phyloP scores from a whole-genome alignment of 1,284 basidiomycete genomes.

The Microbotryum silenes-acaulis region DNA sequence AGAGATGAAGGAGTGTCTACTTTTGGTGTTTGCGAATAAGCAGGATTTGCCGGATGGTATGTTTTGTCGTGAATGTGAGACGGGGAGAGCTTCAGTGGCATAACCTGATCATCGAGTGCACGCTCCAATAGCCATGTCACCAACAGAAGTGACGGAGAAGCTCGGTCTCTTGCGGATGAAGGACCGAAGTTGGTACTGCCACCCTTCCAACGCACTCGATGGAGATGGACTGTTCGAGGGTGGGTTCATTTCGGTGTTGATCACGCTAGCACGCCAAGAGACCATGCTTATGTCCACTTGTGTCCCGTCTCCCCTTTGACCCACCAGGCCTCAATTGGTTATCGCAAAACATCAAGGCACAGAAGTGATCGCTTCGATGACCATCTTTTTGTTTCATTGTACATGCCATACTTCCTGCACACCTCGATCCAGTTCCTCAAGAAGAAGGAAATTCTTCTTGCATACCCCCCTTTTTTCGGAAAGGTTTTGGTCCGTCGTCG shows the following conservation, averaged over 20 bases:
- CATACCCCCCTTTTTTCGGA: no score
- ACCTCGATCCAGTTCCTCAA: no score
- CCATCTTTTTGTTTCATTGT: neutral
- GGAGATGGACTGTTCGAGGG: constrained; percentile 90
- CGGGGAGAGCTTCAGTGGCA: neutral
- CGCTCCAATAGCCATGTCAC: constrained; percentile 73
- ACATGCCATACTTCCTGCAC: neutral
- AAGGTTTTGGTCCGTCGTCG: no score
- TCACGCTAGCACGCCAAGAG: neutral
- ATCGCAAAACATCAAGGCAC: constrained; percentile 79
- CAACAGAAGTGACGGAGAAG: constrained; percentile 97
- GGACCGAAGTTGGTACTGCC: constrained; percentile 85
- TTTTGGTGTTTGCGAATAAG: constrained; percentile 99
- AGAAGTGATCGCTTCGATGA: constrained; percentile 9
- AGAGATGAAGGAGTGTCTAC: constrained; percentile 94
- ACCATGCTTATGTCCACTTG: no score
- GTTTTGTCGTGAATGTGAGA: constrained; percentile 36
- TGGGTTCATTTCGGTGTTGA: constrained; percentile 2
- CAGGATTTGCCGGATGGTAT: constrained; percentile 94
- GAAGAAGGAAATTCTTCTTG: no score
- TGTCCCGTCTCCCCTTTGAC: no score
- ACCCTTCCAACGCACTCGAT: constrained; percentile 34
- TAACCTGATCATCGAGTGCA: neutral
- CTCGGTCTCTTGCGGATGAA: constrained; percentile 91
- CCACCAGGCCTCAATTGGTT: constrained; percentile 74